These are phyloP conservation scores for Yarrowia osloensis DNA, from an alignment of 805 yeast species.

Conservation along the genomic window DNA sequence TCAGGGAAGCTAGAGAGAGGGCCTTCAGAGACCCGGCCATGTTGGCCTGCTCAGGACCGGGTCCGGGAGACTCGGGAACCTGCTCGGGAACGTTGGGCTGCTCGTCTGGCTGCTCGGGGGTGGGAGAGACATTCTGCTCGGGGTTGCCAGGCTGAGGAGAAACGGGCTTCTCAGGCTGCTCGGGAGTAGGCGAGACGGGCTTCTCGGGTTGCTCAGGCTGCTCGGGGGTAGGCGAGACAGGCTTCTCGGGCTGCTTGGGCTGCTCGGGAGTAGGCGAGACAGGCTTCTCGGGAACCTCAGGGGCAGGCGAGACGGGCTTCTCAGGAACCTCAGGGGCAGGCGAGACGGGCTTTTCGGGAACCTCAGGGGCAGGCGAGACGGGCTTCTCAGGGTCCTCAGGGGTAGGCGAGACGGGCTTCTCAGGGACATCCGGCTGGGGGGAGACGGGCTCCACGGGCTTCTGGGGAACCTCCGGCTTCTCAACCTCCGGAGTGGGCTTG, in stretches of 20 bases:
- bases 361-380: background rate
- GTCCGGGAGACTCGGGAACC: background rate
- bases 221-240: background rate
- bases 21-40: background rate
- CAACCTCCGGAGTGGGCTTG: background rate
- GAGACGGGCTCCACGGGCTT: background rate
- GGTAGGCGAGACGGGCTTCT: background rate
- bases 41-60: constrained; percentile 21
- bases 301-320: constrained; percentile 7
- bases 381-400: background rate
- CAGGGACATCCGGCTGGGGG: background rate
- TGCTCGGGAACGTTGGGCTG: constrained; percentile 1
- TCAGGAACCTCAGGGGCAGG: background rate
- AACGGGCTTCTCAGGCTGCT: background rate
- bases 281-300: background rate
- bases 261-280: background rate
- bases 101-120: background rate
- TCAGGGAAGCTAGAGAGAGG: background rate
- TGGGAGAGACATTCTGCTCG: too few species aligned
- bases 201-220: background rate
- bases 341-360: background rate
- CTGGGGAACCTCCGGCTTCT: too few species aligned
- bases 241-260: background rate
- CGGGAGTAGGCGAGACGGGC: background rate
- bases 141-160: background rate